phyloP scores from a whole-genome alignment of 2,329 filamentous ascomycete genomes.

The Cladosporium oxysporum region DNA sequence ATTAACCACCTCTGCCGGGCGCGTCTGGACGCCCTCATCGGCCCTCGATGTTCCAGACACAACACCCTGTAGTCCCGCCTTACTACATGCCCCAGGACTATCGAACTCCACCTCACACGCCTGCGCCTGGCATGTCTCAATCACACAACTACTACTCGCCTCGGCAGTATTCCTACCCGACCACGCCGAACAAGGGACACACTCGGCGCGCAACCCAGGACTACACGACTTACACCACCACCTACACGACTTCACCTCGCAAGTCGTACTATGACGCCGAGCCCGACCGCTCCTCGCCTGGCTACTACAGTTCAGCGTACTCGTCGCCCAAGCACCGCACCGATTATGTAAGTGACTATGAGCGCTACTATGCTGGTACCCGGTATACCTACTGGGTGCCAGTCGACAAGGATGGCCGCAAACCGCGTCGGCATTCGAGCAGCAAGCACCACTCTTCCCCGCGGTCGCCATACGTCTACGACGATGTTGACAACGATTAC shows the following conservation, averaged over 20 bases:
- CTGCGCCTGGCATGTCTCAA: conserved; percentile 44
- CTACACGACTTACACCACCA: conserved; percentile 40
- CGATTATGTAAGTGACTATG: conserved; percentile 68
- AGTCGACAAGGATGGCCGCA: conserved; percentile 28
- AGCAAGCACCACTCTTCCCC: conserved; percentile 53
- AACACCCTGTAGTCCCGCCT: conserved; percentile 45
- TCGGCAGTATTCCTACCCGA: conserved; percentile 50
- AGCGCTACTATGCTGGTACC: conserved; percentile 44
- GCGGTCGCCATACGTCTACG: conserved; percentile 57
- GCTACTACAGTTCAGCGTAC: conserved; percentile 47
- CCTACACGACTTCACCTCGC: conserved; percentile 33
- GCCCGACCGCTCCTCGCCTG: conserved; percentile 47
- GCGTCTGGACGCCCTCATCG: conserved; percentile 40
- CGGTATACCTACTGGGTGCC: conserved; percentile 31
- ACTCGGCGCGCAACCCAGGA: conserved; percentile 58
- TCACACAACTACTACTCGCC: conserved; percentile 55
- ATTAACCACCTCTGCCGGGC: conserved; percentile 24
- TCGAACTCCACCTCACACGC: conserved; percentile 50
- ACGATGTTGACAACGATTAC: conserved; percentile 56
- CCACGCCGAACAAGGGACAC: conserved; percentile 53
- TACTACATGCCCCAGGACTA: conserved; percentile 53
- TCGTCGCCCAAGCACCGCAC: conserved; percentile 57
- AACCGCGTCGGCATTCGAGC: conserved; percentile 38
- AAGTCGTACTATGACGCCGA: conserved; percentile 27
- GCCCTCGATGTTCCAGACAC: conserved; percentile 38